phyloP scores from a whole-genome alignment of 768 basidiomycete genomes.

The Albatrellus ellisii region DNA sequence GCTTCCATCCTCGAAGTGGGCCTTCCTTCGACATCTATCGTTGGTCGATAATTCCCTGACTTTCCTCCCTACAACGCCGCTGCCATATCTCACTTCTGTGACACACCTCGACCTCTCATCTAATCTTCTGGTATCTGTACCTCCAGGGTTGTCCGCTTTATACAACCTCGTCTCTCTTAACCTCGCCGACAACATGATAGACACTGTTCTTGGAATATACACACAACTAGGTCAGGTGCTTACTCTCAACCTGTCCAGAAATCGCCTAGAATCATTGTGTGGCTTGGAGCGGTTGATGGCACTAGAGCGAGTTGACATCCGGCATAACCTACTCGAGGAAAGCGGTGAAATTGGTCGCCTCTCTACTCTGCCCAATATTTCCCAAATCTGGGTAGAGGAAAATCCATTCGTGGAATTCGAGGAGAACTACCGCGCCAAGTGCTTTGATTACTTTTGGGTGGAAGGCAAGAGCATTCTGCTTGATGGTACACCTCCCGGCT shows the following conservation, averaged over 20 bases:
- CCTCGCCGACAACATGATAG: constrained; percentile 95
- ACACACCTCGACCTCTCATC: constrained; percentile 83
- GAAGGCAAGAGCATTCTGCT: constrained; percentile 72
- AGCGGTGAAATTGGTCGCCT: constrained; percentile 76
- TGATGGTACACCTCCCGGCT: constrained; percentile 59
- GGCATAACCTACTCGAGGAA: constrained; percentile 70
- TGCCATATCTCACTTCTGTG: constrained; percentile 58
- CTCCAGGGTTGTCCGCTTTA: constrained; percentile 58
- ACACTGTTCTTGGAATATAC: constrained; percentile 85
- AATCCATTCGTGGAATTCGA: constrained; percentile 69
- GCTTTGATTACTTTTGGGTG: constrained; percentile 75
- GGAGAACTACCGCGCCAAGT: constrained; percentile 58
- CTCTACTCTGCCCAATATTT: constrained; percentile 63
- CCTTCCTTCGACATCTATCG: constrained; percentile 60
- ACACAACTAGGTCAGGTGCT: constrained; percentile 66
- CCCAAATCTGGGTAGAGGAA: constrained; percentile 72
- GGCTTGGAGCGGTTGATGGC: constrained; percentile 84
- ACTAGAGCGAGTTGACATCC: constrained; percentile 76
- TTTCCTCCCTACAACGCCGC: constrained; percentile 55
- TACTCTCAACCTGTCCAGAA: constrained; percentile 68
- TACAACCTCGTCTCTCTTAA: constrained; percentile 83
- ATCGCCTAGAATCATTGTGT: constrained; percentile 89
- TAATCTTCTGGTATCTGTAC: constrained; percentile 84
- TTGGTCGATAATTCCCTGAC: constrained; percentile 74
- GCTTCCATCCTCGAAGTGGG: constrained; percentile 57